phyloP scores from a whole-genome alignment of 345 rosid genomes.

The Rubroshorea leprosula region DNA sequence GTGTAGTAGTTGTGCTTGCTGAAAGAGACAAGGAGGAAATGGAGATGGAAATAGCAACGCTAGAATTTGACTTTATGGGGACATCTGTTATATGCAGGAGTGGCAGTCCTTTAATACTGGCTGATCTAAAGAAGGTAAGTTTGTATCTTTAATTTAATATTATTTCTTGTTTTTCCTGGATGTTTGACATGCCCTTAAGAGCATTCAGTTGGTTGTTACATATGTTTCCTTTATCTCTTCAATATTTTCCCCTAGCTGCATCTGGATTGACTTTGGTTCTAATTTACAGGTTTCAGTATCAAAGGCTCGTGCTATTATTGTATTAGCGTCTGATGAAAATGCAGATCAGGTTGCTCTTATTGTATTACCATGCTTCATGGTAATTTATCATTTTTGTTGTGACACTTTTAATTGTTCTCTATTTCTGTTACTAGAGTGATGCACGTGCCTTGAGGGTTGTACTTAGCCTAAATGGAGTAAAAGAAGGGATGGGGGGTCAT shows the following conservation, averaged over 20 bases:
- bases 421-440: constrained; percentile 53
- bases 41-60: constrained; percentile 81
- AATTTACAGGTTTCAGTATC: constrained; percentile 73
- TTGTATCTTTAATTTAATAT: no score
- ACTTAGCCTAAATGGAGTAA: constrained; percentile 81
- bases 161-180: no score
- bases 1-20: constrained; percentile 78
- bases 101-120: constrained; percentile 84
- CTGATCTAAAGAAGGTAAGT: constrained; percentile 77
- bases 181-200: constrained; percentile 2
- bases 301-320: constrained; percentile 80
- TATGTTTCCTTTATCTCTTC: background rate
- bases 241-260: background rate
- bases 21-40: constrained; percentile 96
- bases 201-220: constrained; percentile 5
- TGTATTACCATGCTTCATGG: no score
- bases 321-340: constrained; percentile 83
- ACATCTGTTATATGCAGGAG: constrained; percentile 91
- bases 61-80: constrained; percentile 90
- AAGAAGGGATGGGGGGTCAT: constrained; percentile 75
- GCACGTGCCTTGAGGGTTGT: constrained; percentile 90
- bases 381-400: no score
- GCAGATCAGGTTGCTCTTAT: constrained; percentile 91
- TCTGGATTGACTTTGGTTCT: constrained; percentile 11
- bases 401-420: constrained; percentile 11